These are phyloP conservation scores for Neurospora sublineolata DNA, from an alignment of 495 filamentous ascomycete genomes.

Conservation along the genomic window DNA sequence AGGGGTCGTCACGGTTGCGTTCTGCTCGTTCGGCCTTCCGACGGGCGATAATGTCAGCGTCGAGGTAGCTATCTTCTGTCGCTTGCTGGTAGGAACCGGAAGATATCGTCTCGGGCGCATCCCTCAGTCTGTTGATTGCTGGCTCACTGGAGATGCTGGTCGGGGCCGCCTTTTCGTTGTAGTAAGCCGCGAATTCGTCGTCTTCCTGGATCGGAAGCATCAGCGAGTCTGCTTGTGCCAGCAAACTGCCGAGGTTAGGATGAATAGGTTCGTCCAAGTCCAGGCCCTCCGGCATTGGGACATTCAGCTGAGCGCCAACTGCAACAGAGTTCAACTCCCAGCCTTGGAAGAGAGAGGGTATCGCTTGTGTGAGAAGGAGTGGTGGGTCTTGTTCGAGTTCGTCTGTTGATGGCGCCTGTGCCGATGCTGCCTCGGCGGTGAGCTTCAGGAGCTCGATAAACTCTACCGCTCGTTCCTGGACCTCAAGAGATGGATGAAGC, in stretches of 20 bases:
- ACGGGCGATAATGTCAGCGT: conserved; percentile 50
- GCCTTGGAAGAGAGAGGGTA: conserved; percentile 75
- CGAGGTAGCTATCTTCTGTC: conserved; percentile 45
- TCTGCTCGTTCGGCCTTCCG: conserved; percentile 59
- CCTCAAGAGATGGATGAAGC: conserved; percentile 75
- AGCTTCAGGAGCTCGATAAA: conserved; percentile 81
- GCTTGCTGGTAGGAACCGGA: conserved; percentile 51
- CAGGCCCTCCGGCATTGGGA: conserved; percentile 63
- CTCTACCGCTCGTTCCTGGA: conserved; percentile 92
- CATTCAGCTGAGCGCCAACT: conserved; percentile 68
- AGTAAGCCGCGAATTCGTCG: conserved; percentile 62
- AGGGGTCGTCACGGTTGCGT: conserved; percentile 83
- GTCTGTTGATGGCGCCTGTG: conserved; percentile 46
- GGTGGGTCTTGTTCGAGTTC: conserved; percentile 53
- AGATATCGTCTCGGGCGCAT: conserved; percentile 28
- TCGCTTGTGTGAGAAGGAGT: conserved; percentile 70
- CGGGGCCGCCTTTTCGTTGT: conserved; percentile 43
- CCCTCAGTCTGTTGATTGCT: conserved; percentile 41
- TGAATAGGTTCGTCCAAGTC: conserved; percentile 76
- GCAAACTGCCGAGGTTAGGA: conserved; percentile 49
- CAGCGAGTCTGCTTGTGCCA: conserved; percentile 47
- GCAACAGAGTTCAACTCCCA: conserved; percentile 89
- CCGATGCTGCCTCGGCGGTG: conserved; percentile 62
- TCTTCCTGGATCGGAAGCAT: conserved; percentile 40
- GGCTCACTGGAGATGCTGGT: conserved; percentile 35